Evolutionary conservation across 306 rosid species (phyloP).

Genomic region (Fagus crenata): DNA sequence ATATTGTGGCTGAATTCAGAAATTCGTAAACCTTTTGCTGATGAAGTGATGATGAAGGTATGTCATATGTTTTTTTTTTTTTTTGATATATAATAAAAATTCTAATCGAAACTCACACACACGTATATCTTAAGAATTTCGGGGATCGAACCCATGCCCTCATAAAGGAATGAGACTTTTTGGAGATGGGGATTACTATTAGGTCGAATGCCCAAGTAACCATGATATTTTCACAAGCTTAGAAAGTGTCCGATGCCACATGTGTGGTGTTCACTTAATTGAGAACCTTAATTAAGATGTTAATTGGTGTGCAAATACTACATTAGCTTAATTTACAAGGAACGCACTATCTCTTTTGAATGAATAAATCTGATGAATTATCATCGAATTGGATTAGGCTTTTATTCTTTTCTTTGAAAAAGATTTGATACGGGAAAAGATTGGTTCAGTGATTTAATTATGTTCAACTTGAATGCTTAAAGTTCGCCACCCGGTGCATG

Average conservation of each 20-base stretch:
- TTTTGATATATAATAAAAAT: too few species aligned
- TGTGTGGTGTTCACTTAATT: not conserved
- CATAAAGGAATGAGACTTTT: too few species aligned
- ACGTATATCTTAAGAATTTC: too few species aligned
- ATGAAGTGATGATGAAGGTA: too few species aligned
- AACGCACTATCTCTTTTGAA: not conserved
- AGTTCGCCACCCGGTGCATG: not conserved
- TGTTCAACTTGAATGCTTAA: conserved; percentile 2
- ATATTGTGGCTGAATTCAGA: not conserved
- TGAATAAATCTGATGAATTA: not conserved
- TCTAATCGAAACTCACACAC: too few species aligned
- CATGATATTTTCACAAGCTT: not conserved
- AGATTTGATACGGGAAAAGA: conserved; percentile 8
- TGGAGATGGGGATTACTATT: too few species aligned
- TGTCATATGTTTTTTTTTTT: too few species aligned
- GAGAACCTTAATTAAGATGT: not conserved
- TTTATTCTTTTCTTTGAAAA: conserved; percentile 1
- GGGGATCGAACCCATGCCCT: too few species aligned
- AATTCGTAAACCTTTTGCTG: not conserved
- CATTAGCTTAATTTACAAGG: not conserved
- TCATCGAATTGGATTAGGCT: not conserved
- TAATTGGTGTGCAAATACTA: not conserved
- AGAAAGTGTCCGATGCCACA: not conserved
- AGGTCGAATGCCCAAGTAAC: too few species aligned
- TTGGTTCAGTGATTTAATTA: conserved; percentile 12